Evolutionary conservation across 2,329 filamentous ascomycete species (phyloP).

Genomic region (Colletotrichum tabaci): DNA sequence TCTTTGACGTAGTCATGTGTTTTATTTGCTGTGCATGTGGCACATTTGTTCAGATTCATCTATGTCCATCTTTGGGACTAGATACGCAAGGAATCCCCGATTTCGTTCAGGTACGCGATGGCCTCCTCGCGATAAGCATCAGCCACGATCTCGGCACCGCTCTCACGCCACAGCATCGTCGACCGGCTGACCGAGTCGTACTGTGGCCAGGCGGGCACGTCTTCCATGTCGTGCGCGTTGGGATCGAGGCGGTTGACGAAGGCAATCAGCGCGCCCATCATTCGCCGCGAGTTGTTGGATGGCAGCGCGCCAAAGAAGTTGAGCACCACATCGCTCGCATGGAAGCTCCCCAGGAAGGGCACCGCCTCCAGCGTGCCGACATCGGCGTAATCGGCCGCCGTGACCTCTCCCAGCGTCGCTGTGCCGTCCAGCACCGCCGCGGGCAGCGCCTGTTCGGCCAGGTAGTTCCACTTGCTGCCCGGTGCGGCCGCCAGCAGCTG

Average conservation of each 20-base stretch:
- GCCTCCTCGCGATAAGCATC: constrained; percentile 17
- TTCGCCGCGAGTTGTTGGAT: constrained; percentile 62
- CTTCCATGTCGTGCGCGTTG: constrained; percentile 61
- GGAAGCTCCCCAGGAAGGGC: constrained; percentile 82
- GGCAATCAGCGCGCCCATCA: constrained; percentile 74
- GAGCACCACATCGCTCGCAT: constrained; percentile 78
- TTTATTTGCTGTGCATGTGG: no score
- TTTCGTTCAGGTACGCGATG: constrained; percentile 6
- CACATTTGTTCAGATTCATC: neutral
- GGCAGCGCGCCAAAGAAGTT: constrained; percentile 66
- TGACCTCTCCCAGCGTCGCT: constrained; percentile 62
- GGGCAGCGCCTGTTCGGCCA: constrained; percentile 63
- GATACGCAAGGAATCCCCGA: constrained; percentile 5
- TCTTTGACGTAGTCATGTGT: no score
- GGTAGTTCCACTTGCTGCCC: constrained; percentile 79
- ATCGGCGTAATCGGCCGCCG: constrained; percentile 67
- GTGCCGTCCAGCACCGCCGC: constrained; percentile 60
- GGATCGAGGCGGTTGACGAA: constrained; percentile 81
- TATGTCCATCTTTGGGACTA: neutral
- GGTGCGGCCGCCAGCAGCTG: constrained; percentile 62
- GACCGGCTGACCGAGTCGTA: constrained; percentile 46
- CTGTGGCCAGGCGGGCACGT: constrained; percentile 49
- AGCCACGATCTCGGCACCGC: constrained; percentile 2
- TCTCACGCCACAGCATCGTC: neutral
- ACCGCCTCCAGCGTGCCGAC: constrained; percentile 42